Percentiles rank a stretch among this genome's conserved stretches.
Conservation (phyloP, 2,329 filamentous ascomycete species). For the Trichoderma guizhouense region DNA sequence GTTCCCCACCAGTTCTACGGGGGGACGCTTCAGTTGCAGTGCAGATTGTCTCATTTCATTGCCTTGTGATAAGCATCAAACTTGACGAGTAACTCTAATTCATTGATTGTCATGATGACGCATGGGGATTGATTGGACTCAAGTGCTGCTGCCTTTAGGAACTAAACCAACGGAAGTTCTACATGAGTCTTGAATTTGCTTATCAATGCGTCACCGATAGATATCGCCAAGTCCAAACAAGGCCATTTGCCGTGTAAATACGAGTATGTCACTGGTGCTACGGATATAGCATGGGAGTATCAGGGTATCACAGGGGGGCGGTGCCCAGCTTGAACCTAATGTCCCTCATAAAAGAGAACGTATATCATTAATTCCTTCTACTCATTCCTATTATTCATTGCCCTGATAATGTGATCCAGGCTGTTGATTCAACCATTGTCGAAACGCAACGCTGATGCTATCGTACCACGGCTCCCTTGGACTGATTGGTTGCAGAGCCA, state of each 20-base stretch:
- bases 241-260: background rate
- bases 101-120: background rate
- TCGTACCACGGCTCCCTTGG: background rate
- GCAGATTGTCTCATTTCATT: background rate
- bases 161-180: no score
- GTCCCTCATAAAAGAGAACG: no score
- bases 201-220: background rate
- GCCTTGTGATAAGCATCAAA: background rate
- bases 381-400: background rate
- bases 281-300: background rate
- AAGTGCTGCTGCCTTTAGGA: background rate
- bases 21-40: background rate
- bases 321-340: background rate
- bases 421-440: background rate
- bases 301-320: background rate
- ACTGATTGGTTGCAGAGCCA: background rate
- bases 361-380: background rate
- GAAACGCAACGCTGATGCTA: background rate
- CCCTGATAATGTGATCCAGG: no score
- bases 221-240: background rate
- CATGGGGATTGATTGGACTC: background rate
- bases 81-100: background rate
- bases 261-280: background rate
- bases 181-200: background rate
- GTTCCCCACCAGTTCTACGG: conserved; percentile 10